Percentiles rank a stretch among this genome's conserved stretches.
Evolutionary conservation across 257 asterid species (phyloP).

Genomic region (Gentiana straminea): DNA sequence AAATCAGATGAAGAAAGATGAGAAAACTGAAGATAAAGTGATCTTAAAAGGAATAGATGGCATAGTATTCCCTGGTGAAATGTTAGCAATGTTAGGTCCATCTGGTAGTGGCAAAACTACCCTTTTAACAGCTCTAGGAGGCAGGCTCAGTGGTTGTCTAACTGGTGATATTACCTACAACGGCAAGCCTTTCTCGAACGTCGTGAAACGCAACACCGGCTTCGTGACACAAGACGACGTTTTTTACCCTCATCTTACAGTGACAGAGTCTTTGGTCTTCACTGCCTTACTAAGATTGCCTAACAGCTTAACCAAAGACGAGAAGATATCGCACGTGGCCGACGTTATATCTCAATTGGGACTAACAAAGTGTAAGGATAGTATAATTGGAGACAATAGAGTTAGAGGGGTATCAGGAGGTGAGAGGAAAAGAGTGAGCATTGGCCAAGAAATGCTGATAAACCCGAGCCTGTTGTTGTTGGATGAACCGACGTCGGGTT

Average conservation of each 20-base stretch:
- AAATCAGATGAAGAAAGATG: conserved; percentile 1
- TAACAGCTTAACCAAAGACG: conserved; percentile 15
- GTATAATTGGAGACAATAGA: conserved; percentile 35
- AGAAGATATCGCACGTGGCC: conserved; percentile 40
- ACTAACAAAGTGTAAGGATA: conserved; percentile 34
- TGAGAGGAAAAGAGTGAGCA: conserved; percentile 70
- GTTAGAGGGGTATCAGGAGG: conserved; percentile 75
- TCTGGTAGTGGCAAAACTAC: conserved; percentile 94
- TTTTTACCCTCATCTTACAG: conserved; percentile 67
- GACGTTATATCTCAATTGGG: conserved; percentile 54
- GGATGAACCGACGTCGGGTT: conserved; percentile 84
- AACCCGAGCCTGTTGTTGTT: conserved; percentile 63
- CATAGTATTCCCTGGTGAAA: conserved; percentile 49
- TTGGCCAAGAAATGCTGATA: conserved; percentile 80
- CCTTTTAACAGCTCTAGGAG: conserved; percentile 62
- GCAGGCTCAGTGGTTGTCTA: conserved; percentile 42
- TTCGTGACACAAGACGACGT: conserved; percentile 82
- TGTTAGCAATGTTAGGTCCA: conserved; percentile 86
- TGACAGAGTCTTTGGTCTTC: conserved; percentile 57
- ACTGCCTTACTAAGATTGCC: conserved; percentile 73
- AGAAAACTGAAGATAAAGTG: conserved; percentile 27
- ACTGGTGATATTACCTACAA: conserved; percentile 48
- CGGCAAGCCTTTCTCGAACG: conserved; percentile 41
- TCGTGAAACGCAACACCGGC: conserved; percentile 59
- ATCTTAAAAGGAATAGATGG: conserved; percentile 70